These are phyloP conservation scores for Hanseniaspora nectarophila DNA, from an alignment of 805 yeast genomes.

Conservation along the genomic window DNA sequence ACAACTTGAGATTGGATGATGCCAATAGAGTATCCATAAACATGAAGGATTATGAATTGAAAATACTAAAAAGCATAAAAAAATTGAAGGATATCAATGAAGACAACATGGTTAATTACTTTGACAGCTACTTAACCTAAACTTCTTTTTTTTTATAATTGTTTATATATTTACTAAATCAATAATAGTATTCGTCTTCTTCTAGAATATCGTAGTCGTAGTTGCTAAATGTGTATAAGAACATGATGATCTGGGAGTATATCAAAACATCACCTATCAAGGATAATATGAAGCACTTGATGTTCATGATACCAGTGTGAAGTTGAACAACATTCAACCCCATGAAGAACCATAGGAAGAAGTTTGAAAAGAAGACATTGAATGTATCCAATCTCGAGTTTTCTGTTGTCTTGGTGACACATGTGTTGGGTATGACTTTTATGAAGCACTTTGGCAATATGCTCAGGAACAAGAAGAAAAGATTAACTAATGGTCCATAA, in stretches of 20 bases:
- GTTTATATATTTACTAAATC: not conserved
- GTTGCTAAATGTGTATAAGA: constrained; percentile 6
- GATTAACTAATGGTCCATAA: constrained; percentile 79
- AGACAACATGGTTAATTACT: not conserved
- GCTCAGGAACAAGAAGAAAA: constrained; percentile 53
- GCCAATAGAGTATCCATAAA: constrained; percentile 40
- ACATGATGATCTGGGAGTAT: constrained; percentile 10
- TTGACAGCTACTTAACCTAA: constrained; percentile 13
- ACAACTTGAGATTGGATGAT: not conserved
- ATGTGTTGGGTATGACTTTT: constrained; percentile 41
- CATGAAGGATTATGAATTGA: constrained; percentile 64
- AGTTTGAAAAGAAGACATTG: constrained; percentile 11
- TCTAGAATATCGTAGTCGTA: not conserved
- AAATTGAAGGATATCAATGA: not conserved
- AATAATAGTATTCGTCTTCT: constrained; percentile 12
- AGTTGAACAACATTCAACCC: constrained; percentile 11
- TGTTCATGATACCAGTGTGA: constrained; percentile 11
- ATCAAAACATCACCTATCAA: constrained; percentile 9
- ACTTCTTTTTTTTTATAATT: not conserved
- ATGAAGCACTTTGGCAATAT: constrained; percentile 61
- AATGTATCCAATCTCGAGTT: constrained; percentile 14
- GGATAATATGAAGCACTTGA: constrained; percentile 3
- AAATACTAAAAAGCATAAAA: constrained; percentile 50
- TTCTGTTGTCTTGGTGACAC: constrained; percentile 44
- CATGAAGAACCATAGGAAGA: constrained; percentile 12